Conservation (phyloP, 441 rosid genomes). For the Biscutella laevigata region DNA sequence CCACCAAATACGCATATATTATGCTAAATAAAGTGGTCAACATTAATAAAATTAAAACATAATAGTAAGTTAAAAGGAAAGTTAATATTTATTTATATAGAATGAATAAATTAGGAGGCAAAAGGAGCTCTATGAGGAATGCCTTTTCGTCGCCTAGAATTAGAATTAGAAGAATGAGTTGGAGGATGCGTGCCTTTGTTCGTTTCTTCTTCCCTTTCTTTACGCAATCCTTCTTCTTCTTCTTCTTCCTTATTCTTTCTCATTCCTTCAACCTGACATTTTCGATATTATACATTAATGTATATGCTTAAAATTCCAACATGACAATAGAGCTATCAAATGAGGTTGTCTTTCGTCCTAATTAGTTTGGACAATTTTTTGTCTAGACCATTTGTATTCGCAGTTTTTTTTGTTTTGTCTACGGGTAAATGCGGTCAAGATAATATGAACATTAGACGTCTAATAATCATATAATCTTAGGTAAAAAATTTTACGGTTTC, state of each 20-base stretch:
- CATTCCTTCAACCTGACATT: conserved; percentile 50
- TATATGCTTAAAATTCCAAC: no score
- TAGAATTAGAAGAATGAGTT: conserved; percentile 34
- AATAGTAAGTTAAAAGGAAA: conserved; percentile 3
- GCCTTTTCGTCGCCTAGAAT: conserved; percentile 75
- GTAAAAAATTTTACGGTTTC: no score
- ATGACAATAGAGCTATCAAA: no score
- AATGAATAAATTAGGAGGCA: conserved; percentile 28
- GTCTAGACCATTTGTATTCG: no score
- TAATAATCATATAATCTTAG: no score
- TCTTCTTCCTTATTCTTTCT: conserved; percentile 40
- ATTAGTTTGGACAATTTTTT: no score
- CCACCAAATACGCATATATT: conserved; percentile 18
- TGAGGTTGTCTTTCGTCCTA: no score
- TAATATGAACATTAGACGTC: no score
- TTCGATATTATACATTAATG: no score
- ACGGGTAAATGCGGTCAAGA: no score
- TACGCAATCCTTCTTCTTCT: conserved; percentile 54
- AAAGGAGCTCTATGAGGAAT: conserved; percentile 79
- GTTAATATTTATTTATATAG: not conserved
- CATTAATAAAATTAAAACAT: not conserved
- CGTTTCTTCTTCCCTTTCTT: conserved; percentile 43
- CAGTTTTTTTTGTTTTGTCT: no score
- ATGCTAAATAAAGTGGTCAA: conserved; percentile 19
- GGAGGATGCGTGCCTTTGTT: conserved; percentile 34